Conservation (phyloP, 805 yeast species). For the Starmerella floris region DNA sequence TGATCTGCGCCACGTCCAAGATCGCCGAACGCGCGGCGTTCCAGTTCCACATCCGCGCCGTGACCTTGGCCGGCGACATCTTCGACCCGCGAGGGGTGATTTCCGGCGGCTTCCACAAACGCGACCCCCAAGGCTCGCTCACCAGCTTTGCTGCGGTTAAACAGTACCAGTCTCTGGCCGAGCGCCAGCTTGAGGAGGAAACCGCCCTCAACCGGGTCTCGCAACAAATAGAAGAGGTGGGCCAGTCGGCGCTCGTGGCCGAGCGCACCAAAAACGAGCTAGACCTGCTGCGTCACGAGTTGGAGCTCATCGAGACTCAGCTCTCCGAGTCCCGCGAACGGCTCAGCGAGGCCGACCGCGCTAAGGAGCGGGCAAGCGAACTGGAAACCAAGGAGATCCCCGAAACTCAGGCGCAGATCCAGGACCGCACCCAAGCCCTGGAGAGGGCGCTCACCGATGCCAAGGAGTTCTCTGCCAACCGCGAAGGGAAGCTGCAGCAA, state of each 20-base stretch:
- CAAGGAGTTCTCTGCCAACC: constrained; percentile 64
- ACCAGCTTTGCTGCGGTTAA: constrained; percentile 5
- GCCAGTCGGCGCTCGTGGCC: constrained; percentile 2
- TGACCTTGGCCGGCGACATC: constrained; percentile 83
- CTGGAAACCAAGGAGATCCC: constrained; percentile 1
- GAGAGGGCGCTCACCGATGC: constrained; percentile 55
- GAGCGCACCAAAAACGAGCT: constrained; percentile 13
- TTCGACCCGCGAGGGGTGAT: constrained; percentile 94
- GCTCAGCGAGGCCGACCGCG: background rate
- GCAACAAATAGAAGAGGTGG: background rate
- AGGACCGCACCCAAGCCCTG: constrained; percentile 31
- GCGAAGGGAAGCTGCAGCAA: constrained; percentile 64
- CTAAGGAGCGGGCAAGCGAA: background rate
- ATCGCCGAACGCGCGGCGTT: constrained; percentile 54
- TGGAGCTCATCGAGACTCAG: background rate
- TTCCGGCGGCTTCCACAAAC: constrained; percentile 41
- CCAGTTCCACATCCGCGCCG: constrained; percentile 68
- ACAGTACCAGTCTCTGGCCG: constrained; percentile 5
- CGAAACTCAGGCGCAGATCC: constrained; percentile 21
- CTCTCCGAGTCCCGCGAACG: constrained; percentile 1
- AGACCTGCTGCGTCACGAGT: constrained; percentile 7
- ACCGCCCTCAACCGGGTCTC: background rate
- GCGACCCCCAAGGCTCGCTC: background rate
- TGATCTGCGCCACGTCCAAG: constrained; percentile 74
- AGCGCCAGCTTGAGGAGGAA: background rate